These are phyloP conservation scores for Chlorociboria aeruginascens DNA, from an alignment of 495 filamentous ascomycete species.

Conservation along the genomic window DNA sequence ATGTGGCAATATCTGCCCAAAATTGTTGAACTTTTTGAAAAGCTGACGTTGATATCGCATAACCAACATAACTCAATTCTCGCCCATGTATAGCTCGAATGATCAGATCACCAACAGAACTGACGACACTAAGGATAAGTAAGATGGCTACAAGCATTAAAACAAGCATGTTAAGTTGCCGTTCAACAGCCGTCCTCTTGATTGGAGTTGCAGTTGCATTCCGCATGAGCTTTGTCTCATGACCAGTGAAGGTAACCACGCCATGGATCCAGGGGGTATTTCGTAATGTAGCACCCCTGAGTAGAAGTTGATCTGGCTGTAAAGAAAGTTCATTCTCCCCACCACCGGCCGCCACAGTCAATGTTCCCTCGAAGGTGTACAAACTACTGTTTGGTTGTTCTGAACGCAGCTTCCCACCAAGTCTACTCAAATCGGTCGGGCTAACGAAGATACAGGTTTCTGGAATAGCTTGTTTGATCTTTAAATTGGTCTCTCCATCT, in stretches of 20 bases:
- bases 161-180: conserved; percentile 86
- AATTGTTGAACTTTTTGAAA: conserved; percentile 62
- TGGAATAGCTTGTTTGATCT: conserved; percentile 96
- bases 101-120: conserved; percentile 83
- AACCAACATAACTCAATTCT: conserved; percentile 59
- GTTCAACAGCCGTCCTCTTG: conserved; percentile 91
- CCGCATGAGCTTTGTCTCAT: conserved; percentile 98
- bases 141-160: conserved; percentile 80
- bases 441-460: conserved; percentile 86
- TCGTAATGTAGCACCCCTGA: conserved; percentile 85
- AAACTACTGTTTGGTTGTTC: conserved; percentile 98
- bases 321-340: conserved; percentile 90
- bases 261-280: conserved; percentile 99
- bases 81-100: conserved; percentile 46
- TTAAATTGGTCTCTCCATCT: conserved; percentile 96
- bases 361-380: conserved; percentile 94
- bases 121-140: conserved; percentile 71
- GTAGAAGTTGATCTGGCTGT: conserved; percentile 61
- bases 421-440: conserved; percentile 70
- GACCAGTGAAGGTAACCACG: conserved; percentile 93
- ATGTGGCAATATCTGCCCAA: conserved; percentile 90
- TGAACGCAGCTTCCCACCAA: conserved; percentile 78
- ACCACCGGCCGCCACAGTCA: conserved; percentile 85
- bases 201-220: conserved; percentile 97
- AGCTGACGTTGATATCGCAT: conserved; percentile 32